Evolutionary conservation across 371 early-diverging fungal species (phyloP), one percentile per base, ranked within the genome.

Genomic region (Coemansia sp.): DNA sequence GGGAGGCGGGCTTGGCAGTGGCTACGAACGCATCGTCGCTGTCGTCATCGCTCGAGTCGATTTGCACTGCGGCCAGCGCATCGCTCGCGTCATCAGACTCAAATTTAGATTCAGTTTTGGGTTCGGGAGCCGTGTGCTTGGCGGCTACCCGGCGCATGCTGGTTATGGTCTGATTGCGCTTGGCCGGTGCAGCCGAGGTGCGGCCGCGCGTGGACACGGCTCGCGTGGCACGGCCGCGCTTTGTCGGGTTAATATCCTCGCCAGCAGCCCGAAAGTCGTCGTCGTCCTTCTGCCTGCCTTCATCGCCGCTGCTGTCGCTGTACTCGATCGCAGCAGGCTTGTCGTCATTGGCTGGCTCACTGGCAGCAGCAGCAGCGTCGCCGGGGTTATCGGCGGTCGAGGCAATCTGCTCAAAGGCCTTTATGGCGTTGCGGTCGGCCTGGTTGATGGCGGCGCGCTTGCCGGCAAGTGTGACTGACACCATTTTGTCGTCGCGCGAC

Each of bases 391-490:
- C 49, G 1, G 48, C 31, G 36, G 41, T 30, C 1, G 31, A 1
- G 0, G 66, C 66, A 32, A 67, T 40, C 4, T 59, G 55, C 39
- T 70, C 70, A 57, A 70, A 70, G 7, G 43, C 62, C 47, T 20
- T 30, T 4, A 70, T 67, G 2, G 70, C 70, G 13, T 66, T 55
- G 31, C 67, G 62, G 35, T 70, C 70, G 9, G 62, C 36, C 2
- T 10, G 53, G 32, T 53, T 70, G 5, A 66, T 54, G 0, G 62
- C 62, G 4, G 70, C 20, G 13, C 57, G 52, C 48, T 50, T 66
- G 1, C 36, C 39, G 1, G 57, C 30, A 38, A 63, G 38, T 13
- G 61, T 55, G 50, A 69, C 70, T 0, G 68, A 14, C 30, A 42
- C 52, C 31, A 40, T 20, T 9, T 35, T 31, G 20, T 63, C 72